Evolutionary conservation across 495 filamentous ascomycete genomes (phyloP).

Genomic region (Penicillium silybi): DNA sequence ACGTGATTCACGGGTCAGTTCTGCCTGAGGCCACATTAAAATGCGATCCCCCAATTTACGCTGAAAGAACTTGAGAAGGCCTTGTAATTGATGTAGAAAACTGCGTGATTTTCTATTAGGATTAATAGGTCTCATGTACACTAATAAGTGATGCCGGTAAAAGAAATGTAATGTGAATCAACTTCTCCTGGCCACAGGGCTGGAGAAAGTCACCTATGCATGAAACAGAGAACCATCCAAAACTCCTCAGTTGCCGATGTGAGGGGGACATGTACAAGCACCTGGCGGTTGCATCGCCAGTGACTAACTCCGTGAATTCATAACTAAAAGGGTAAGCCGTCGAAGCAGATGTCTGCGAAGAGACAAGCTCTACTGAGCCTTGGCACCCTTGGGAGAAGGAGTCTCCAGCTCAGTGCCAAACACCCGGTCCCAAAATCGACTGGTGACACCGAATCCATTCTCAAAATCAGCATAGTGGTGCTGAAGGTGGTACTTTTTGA

Average conservation of each 20-base stretch:
- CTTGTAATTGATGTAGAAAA: not conserved
- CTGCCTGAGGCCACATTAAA: conserved; percentile 1
- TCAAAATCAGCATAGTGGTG: conserved; percentile 97
- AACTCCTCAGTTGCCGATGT: conserved; percentile 18
- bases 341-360: not conserved
- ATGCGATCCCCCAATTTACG: not conserved
- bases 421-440: conserved; percentile 88
- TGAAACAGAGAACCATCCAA: conserved; percentile 14
- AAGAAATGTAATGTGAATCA: conserved; percentile 2
- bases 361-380: conserved; percentile 47
- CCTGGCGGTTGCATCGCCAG: not conserved
- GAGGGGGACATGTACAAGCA: conserved; percentile 13
- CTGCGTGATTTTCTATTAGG: conserved; percentile 24
- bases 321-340: conserved; percentile 16
- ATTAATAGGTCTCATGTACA: conserved; percentile 33
- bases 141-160: conserved; percentile 21
- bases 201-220: conserved; percentile 16
- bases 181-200: conserved; percentile 1
- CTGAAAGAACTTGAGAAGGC: not conserved
- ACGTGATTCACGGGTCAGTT: not conserved
- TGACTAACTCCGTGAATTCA: conserved; percentile 19
- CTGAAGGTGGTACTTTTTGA: conserved; percentile 95
- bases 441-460: conserved; percentile 98
- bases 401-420: conserved; percentile 80
- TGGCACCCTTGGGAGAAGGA: conserved; percentile 43